Evolutionary conservation across 805 yeast genomes (phyloP), one percentile per base, ranked within the genome.

Genomic region (Pichia eremophila): DNA sequence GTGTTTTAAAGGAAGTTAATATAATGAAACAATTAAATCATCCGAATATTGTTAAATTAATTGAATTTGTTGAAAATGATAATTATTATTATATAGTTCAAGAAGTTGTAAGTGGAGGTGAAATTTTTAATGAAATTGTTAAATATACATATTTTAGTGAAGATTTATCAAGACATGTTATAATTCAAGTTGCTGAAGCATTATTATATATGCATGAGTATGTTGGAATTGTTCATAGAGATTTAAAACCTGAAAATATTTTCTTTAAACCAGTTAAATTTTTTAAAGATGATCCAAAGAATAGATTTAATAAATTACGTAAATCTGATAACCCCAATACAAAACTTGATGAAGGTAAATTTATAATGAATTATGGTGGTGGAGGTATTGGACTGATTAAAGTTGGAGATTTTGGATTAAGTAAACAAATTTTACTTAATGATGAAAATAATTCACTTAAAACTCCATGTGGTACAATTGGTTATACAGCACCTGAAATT

Each of bases 391-490:
- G 98, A 9, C 57, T 69, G 15, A 89, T 93, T 34, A 91, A 91
- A 64, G 70, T 93, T 45, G 98, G 98, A 1, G 99, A 93, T 65
- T 93, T 93, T 67, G 99, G 99, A 0, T 70, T 93, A 18, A 87
- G 96, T 4, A 93, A 93, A 65, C 86, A 89, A 60, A 80, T 91
- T 32, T 84, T 89, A 81, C 86, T 84, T 58, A 77, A 82, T 43
- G 36, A 32, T 32, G 85, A 85, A 57, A 43, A 40, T 4, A 22
- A 39, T 14, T 86, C 97, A 22, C 46, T 63, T 37, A 87, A 88
- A 74, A 93, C 99, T 0, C 99, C 99, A 0, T 93, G 99, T 68
- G 99, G 99, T 45, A 93, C 99, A 1, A 96, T 93, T 17, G 98
- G 98, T 4, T 93, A 93, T 61, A 91, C 98, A 2, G 99, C 99